Conservation (phyloP, 345 rosid species). For the Microthlaspi erraticum region DNA sequence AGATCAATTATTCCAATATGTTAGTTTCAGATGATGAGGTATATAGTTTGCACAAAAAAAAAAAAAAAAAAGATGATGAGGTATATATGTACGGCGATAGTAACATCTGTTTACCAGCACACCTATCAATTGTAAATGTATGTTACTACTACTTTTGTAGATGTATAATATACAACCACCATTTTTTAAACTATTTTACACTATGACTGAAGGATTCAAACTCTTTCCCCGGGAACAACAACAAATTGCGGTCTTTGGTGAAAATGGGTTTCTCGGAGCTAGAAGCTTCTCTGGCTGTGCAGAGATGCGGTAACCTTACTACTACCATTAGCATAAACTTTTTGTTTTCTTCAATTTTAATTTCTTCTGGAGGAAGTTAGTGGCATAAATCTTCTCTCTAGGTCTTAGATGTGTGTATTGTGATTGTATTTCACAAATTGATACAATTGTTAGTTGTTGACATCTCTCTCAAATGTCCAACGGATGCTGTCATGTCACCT, state of each 20-base stretch:
- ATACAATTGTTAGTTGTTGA: conserved; percentile 21
- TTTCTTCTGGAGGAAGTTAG: neutral
- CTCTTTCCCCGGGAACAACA: conserved; percentile 48
- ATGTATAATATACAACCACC: conserved; percentile 3
- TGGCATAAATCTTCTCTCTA: conserved; percentile 4
- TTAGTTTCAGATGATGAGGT: conserved; percentile 68
- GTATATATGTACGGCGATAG: conserved; percentile 45
- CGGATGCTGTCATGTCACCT: neutral
- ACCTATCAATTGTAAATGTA: neutral
- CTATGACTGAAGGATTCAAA: conserved; percentile 35
- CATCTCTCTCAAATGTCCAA: neutral
- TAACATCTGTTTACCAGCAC: conserved; percentile 3
- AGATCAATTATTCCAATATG: conserved; percentile 56
- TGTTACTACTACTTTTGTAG: conserved; percentile 1
- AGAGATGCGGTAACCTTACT: conserved; percentile 81
- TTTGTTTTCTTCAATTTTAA: neutral
- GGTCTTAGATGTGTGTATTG: conserved; percentile 22
- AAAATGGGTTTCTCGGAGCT: conserved; percentile 73
- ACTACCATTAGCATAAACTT: neutral
- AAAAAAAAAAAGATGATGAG: no score
- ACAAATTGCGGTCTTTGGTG: conserved; percentile 47
- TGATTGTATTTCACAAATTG: conserved; percentile 24
- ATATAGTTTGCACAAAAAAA: no score
- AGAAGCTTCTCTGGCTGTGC: conserved; percentile 74
- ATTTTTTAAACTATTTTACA: conserved; percentile 41